Conservation (phyloP, 2,329 filamentous ascomycete genomes). For the Clathrospora elynae region DNA sequence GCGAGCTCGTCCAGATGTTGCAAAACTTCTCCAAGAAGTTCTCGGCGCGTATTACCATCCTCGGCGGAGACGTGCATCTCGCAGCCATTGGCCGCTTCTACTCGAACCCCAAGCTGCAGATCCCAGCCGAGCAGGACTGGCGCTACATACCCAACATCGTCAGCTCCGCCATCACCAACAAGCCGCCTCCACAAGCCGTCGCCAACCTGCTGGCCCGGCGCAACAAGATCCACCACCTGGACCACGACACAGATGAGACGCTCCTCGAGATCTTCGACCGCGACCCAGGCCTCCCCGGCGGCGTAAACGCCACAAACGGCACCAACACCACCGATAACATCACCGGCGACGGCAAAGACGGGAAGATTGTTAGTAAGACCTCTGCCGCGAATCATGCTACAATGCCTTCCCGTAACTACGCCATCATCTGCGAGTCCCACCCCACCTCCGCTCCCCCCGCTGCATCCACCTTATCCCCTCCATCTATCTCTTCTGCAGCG, state of each 20-base stretch:
- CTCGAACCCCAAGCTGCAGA: constrained; percentile 61
- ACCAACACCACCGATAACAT: constrained; percentile 23
- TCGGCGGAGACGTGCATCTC: constrained; percentile 68
- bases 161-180: constrained; percentile 70
- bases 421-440: constrained; percentile 63
- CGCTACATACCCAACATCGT: constrained; percentile 69
- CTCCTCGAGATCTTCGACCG: constrained; percentile 66
- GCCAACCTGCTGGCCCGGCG: constrained; percentile 66
- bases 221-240: constrained; percentile 70
- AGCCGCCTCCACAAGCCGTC: constrained; percentile 67
- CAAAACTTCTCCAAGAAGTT: constrained; percentile 63
- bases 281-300: constrained; percentile 54
- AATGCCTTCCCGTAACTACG: constrained; percentile 73
- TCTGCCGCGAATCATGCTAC: constrained; percentile 79
- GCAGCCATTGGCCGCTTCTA: constrained; percentile 69
- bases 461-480: constrained; percentile 14
- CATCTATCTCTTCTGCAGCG: too few species aligned
- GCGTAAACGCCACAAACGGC: constrained; percentile 27
- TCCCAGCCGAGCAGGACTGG: constrained; percentile 63
- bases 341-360: constrained; percentile 31
- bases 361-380: constrained; percentile 59
- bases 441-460: constrained; percentile 28
- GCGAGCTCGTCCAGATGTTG: constrained; percentile 68
- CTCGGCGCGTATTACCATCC: constrained; percentile 64
- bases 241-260: constrained; percentile 67